Base-by-base conservation (phyloP, 257 asterid genomes). In the Cinchona pubescens region DNA sequence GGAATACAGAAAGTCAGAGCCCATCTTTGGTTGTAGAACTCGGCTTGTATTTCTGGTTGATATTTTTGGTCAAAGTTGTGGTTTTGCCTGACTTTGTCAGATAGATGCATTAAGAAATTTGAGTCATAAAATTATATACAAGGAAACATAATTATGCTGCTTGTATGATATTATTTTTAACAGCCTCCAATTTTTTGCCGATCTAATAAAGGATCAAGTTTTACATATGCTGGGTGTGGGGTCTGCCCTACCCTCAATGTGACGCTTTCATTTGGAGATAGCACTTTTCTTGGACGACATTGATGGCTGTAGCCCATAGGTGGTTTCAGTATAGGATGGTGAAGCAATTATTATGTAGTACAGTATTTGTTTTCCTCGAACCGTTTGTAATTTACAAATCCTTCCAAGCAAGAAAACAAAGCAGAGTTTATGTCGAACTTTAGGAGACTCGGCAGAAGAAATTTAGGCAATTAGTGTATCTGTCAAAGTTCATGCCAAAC, bases 41-140 rank as follows among this genome's bases (percentile, higher is more conserved):
- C 49, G 7, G 43, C 65, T 62, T 70, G 46, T 32, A 25, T 60
- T 77, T 40, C 60, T 25, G 51, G 60, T 77, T 77, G 75, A 68
- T 46, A n/a, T 69, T 76, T 23, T 59, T 38, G 48, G 23, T 35
- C 7, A 25, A 18, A 3, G 21, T 6, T 16, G 43, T 61, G 70
- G 45, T 59, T 51, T 35, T n/a, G 70, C 45, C 14, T 61, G 23
- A 61, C 48, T 56, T 46, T 19, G 29, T 10, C 30, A 15, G 40
- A 65, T 51, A 29, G 45, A 75, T 51, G 67, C 21, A 3, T n/a
- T 42, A n/a, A 35, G 25, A 30, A 43, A 53, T 19, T 60, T 70
- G 7, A 53, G 38, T 46, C 15, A 27, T 40, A 58, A 18, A 11
- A 46, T 61, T 70, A 45, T 69, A 27, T 42, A 43, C 7, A 66